Evolutionary conservation across 2,329 filamentous ascomycete species (phyloP).

Genomic region (Microsporum ferrugineum): DNA sequence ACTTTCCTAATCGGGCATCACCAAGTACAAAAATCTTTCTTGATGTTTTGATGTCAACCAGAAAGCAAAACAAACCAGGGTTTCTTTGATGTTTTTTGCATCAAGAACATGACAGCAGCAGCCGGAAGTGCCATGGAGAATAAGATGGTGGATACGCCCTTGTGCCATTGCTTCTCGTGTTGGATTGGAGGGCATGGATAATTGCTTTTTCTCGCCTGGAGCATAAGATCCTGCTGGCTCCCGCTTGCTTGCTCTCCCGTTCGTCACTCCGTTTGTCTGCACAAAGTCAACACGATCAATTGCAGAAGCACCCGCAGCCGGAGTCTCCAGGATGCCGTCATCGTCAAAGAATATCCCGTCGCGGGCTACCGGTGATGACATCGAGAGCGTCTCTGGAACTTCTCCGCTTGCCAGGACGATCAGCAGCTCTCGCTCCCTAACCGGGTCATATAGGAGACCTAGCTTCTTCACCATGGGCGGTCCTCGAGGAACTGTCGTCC

Average conservation of each 20-base stretch:
- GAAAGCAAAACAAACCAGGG: not conserved
- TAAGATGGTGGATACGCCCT: not conserved
- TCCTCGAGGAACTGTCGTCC: conserved; percentile 57
- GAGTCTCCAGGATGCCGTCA: not conserved
- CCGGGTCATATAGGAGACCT: conserved; percentile 61
- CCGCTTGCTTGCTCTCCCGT: not conserved
- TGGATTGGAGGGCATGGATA: not conserved
- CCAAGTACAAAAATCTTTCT: not conserved
- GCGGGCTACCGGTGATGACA: not conserved
- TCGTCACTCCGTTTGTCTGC: not conserved
- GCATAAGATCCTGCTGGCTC: not conserved
- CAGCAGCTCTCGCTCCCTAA: conserved; percentile 40
- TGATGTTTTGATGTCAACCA: not conserved
- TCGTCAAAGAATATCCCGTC: not conserved
- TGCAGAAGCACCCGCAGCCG: not conserved
- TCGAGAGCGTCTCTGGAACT: not conserved
- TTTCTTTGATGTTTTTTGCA: not conserved
- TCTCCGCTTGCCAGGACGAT: conserved; percentile 16
- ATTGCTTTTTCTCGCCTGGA: not conserved
- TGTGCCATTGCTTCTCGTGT: not conserved
- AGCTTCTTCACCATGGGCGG: conserved; percentile 64
- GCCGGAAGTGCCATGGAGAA: not conserved
- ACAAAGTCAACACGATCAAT: not conserved
- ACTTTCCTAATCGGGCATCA: not conserved
- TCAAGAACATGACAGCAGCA: not conserved